Percentiles rank a stretch among this genome's conserved stretches.
phyloP scores from a whole-genome alignment of 148 eudicot genomes.

The Polygonum aviculare region DNA sequence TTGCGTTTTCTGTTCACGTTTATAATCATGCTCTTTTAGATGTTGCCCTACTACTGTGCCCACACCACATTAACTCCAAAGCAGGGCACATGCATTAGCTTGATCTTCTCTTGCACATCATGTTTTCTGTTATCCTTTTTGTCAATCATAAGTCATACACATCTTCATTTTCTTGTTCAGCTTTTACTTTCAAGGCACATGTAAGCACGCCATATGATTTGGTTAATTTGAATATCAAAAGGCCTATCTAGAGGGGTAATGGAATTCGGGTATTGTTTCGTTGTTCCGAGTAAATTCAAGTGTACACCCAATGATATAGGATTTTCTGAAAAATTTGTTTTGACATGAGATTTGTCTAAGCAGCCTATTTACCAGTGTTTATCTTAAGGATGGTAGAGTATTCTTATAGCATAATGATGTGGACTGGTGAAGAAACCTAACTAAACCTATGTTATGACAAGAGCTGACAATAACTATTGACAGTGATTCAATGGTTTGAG shows the following conservation, averaged over 20 bases:
- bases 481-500: background rate
- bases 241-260: background rate
- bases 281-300: background rate
- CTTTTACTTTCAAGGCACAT: background rate
- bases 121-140: background rate
- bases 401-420: background rate
- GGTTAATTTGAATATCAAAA: background rate
- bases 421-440: no score
- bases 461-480: background rate
- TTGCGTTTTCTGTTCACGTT: background rate
- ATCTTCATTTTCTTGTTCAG: background rate
- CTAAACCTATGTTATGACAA: background rate
- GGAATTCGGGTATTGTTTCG: background rate
- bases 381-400: background rate
- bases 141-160: background rate
- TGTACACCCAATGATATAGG: background rate
- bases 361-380: background rate
- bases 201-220: background rate
- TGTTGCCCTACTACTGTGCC: constrained; percentile 1
- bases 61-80: constrained; percentile 3
- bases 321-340: background rate
- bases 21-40: background rate
- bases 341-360: background rate
- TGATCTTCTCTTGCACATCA: background rate
- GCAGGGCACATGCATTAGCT: constrained; percentile 9